Conservation (phyloP, 78 protist species). For the Bodo saltans region DNA sequence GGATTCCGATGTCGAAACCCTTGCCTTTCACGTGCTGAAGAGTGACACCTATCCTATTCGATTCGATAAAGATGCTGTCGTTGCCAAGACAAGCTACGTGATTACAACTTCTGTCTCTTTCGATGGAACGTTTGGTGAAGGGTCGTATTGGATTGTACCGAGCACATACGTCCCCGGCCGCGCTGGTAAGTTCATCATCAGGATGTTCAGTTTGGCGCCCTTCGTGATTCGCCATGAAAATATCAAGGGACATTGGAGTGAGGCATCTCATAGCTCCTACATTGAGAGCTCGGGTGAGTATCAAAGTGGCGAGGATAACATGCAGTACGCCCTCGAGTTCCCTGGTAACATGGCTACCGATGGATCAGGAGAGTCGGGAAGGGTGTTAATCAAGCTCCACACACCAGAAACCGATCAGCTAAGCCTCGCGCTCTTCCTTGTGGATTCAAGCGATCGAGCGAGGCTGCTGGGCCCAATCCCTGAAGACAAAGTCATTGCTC, state of each 20-base stretch:
- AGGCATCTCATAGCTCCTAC: not conserved
- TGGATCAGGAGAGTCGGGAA: no score
- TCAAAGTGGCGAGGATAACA: slow-evolving; percentile 25
- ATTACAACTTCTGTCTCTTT: slow-evolving; percentile 1
- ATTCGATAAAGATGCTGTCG: slow-evolving; percentile 4
- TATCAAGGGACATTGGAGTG: not conserved
- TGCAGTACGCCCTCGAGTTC: not conserved
- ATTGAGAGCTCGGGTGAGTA: slow-evolving; percentile 1
- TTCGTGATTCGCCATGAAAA: not conserved
- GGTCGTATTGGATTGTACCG: slow-evolving; percentile 4
- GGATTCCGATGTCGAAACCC: not conserved
- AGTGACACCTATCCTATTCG: not conserved
- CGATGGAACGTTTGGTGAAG: not conserved
- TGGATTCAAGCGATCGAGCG: not conserved
- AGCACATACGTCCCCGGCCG: not conserved
- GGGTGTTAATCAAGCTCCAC: not conserved
- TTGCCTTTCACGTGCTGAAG: not conserved
- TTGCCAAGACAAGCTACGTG: not conserved
- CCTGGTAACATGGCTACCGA: not conserved
- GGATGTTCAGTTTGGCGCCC: not conserved
- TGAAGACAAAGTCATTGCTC: not conserved
- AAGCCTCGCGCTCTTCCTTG: not conserved
- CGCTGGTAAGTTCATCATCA: not conserved
- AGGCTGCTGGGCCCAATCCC: slow-evolving; percentile 5
- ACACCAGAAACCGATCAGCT: not conserved